Evolutionary conservation across 2,329 filamentous ascomycete species (phyloP), one percentile per base, ranked within the genome.

Genomic region (Ophiostoma pallidulum): DNA sequence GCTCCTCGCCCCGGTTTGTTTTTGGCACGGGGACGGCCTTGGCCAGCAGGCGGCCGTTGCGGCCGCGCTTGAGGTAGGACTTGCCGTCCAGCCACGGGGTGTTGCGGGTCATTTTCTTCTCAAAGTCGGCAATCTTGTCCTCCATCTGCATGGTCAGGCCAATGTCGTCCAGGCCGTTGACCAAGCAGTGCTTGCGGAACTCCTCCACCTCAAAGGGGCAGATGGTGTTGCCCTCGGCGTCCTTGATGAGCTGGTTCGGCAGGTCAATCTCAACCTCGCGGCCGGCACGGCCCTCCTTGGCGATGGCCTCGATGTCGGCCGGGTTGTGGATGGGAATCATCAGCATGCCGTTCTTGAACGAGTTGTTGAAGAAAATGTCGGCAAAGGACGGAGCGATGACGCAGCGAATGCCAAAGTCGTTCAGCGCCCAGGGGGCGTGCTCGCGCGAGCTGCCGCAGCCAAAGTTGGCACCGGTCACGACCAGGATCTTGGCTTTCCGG

Each of bases 291-390:
- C 90, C 90, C 66, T 94, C 86, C 22, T 73, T 78, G 32, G 85
- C 82, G 54, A 97, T 81, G 52, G 73, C 74, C 37, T 84, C 74
- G 4, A 96, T 70, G 28, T 77, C 73, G 1, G 68, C 71, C 55
- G 79, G 67, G 64, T 91, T 80, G 28, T 75, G 70, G 61, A 97
- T 84, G 50, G 75, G 69, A 52, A 97, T 80, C 41, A 91, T 90
- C 54, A 97, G 73, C 92, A 97, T 97, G 71, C 91, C 91, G 72
- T 98, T 98, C 77, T 98, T 97, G 78, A 96, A 97, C n/a, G 86
- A 92, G 74, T 98, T 98, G 79, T 95, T 96, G 79, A 91, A 94
- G 80, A 96, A 96, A 66, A 98, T 98, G 62, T 94, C 88, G 50
- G 84, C 86, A 50, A 77, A 80, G 1, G 85, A 90, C 1, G 88